phyloP scores from a whole-genome alignment of 495 filamentous ascomycete species.

The Aspergillus ostianus region DNA sequence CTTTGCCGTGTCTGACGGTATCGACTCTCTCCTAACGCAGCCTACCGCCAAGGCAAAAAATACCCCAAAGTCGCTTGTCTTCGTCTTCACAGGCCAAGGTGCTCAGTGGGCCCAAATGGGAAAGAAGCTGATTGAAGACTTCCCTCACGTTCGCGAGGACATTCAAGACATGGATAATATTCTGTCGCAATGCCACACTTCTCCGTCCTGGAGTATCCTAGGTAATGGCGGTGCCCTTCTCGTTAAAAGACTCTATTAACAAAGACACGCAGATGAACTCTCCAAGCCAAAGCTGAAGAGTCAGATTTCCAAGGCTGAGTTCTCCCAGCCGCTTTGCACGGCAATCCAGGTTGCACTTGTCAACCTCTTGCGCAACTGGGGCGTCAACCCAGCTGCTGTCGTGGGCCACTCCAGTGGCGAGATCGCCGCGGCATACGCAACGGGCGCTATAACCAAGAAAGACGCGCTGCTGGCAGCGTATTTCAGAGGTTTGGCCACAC shows the following conservation, averaged over 20 bases:
- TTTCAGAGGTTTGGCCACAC: constrained; percentile 13
- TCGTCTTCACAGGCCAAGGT: constrained; percentile 28
- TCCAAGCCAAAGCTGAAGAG: background rate
- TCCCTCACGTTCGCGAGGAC: constrained; percentile 11
- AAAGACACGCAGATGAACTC: background rate
- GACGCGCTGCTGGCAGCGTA: constrained; percentile 16
- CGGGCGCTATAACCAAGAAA: constrained; percentile 9
- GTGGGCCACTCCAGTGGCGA: constrained; percentile 26
- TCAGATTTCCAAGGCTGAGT: constrained; percentile 2
- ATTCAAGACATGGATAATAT: constrained; percentile 22
- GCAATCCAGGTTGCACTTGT: constrained; percentile 20
- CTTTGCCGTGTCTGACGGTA: background rate
- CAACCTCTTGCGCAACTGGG: constrained; percentile 12
- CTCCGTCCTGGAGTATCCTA: background rate
- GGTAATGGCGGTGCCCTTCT: background rate
- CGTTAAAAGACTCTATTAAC: background rate
- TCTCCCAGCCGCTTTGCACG: constrained; percentile 17
- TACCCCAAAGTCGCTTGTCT: background rate
- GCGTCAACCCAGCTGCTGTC: constrained; percentile 13
- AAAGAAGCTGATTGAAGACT: constrained; percentile 12
- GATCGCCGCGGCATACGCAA: constrained; percentile 28
- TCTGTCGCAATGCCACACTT: constrained; percentile 4
- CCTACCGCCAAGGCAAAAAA: background rate
- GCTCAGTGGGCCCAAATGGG: constrained; percentile 23
- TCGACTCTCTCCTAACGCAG: background rate